Base-by-base conservation (phyloP, 2,329 filamentous ascomycete genomes). In the Monosporascus sp. region DNA sequence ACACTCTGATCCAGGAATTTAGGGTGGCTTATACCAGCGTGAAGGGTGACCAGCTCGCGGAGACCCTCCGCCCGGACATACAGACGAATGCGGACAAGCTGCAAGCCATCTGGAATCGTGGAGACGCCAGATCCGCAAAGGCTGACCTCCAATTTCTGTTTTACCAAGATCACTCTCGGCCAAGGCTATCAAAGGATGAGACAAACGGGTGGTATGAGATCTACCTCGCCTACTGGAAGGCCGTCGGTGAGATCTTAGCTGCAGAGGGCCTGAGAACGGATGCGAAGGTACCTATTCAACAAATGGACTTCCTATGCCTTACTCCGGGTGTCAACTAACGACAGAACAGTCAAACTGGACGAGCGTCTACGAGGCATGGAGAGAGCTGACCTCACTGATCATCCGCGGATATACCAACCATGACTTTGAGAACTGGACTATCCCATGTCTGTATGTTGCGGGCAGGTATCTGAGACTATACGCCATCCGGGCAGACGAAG, bases 311-410 rank as follows among this genome's bases (percentile, higher is more conserved):
- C 19, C 14, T 22, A 26, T 8, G 37, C 38, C 24, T 43, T 50
- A 11, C 9, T n/a, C 22, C 7, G 19, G 14, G 9, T 14, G 35
- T 55, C 54, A 43, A 53, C 41, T 55, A 58, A 52, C 61, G 51
- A 49, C 57, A 37, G 49, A 57, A 2, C 52, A 70, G 61, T 74
- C 82, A n/a, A 84, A 88, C 54, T 96, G 89, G 86, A 80, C 80
- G n/a, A 87, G 82, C 52, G 88, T 92, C 0, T 99, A 96, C 66
- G 87, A 91, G 57, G 76, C 85, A 11, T 97, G 94, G 92, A 95
- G 90, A 66, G 89, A 96, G 41, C 68, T 97, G 57, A 84, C 88
- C 46, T 88, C 87, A 58, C 77, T 79, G 48, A 76, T 97, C 40
- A 86, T 92, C 54, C 84, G 91, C 60, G 91, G 91, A 35, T 97